phyloP scores from a whole-genome alignment of 306 rosid genomes.

The Castanea sativa region DNA sequence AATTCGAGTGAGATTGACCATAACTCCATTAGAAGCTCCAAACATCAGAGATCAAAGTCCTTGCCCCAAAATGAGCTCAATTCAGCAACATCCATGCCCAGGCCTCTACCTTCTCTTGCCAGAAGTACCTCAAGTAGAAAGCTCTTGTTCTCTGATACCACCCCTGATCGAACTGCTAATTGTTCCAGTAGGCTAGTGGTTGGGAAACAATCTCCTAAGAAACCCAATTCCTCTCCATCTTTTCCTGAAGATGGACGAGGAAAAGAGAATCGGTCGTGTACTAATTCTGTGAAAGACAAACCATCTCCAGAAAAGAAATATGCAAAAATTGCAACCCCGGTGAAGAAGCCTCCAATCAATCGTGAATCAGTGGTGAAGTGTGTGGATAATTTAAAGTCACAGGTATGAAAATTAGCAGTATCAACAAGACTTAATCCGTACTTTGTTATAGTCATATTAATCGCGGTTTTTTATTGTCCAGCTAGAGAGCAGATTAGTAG shows the following conservation, averaged over 20 bases:
- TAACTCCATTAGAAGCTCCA: conserved; percentile 42
- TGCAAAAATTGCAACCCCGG: conserved; percentile 39
- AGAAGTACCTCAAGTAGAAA: conserved; percentile 68
- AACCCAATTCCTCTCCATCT: conserved; percentile 37
- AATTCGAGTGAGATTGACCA: conserved; percentile 38
- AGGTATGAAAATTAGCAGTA: conserved; percentile 35
- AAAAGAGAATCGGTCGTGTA: conserved; percentile 58
- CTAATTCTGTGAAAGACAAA: conserved; percentile 51
- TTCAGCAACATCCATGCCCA: conserved; percentile 28
- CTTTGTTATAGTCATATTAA: conserved; percentile 18
- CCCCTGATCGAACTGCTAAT: conserved; percentile 34
- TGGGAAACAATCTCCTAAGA: conserved; percentile 42
- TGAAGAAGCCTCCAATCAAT: conserved; percentile 52
- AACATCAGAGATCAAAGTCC: conserved; percentile 78
- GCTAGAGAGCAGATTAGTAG: conserved; percentile 56
- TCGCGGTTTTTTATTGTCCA: conserved; percentile 31
- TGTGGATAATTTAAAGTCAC: conserved; percentile 42
- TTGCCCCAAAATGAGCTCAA: conserved; percentile 64
- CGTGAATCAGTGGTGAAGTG: conserved; percentile 49
- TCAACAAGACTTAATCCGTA: conserved; percentile 12
- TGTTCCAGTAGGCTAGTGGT: conserved; percentile 31
- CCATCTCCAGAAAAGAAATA: conserved; percentile 63
- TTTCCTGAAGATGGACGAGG: conserved; percentile 58
- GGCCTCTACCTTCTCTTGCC: conserved; percentile 67
- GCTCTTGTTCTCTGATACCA: conserved; percentile 41